Base-by-base conservation (phyloP, 2,329 filamentous ascomycete species). In the Microcera coccophila region DNA sequence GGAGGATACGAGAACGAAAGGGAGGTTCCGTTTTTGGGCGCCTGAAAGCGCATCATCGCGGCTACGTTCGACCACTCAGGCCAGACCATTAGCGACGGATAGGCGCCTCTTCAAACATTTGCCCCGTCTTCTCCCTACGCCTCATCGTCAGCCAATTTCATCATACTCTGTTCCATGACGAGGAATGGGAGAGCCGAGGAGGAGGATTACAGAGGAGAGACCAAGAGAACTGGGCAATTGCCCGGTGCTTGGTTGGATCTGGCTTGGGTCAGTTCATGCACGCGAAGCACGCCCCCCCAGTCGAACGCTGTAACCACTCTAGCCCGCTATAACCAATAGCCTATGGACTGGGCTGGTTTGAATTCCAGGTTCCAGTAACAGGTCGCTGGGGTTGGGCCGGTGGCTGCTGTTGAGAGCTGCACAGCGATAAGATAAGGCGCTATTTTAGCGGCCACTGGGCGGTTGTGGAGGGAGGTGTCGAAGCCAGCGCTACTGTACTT, bases 391-490 rank as follows among this genome's bases (percentile, higher is more conserved):
- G 24, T 14, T 40, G 20, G 39, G 38, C 18, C 38, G 32, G 15
- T n/a, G 34, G 37, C 45, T 38, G 40, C 44, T 48, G 29, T 14
- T 8, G 8, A 32, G 9, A 5, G n/a, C 29, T 32, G 29, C 29
- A 32, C 15, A 17, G 35, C 47, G 49, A 49, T 55, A 50, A 53
- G 52, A 53, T 55, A 50, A 20, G 40, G 52, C 20, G 31, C 29
- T 21, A 21, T 33, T 9, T n/a, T 14, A 15, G 17, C 18, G 28
- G 46, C 42, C 31, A 44, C 28, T 43, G 36, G 9, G 29, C 29
- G 15, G 22, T 26, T 26, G 22, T 26, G 22, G 22, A 26, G 22
- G 29, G 15, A n/a, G 15, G 7, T 10, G 29, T n/a, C n/a, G n/a
- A n/a, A n/a, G n/a, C n/a, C n/a, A n/a, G n/a, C n/a, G n/a, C n/a